Percentiles rank a stretch among this genome's conserved stretches.
phyloP scores from a whole-genome alignment of 208 protist species.

The Entamoeba moshkovskii region DNA sequence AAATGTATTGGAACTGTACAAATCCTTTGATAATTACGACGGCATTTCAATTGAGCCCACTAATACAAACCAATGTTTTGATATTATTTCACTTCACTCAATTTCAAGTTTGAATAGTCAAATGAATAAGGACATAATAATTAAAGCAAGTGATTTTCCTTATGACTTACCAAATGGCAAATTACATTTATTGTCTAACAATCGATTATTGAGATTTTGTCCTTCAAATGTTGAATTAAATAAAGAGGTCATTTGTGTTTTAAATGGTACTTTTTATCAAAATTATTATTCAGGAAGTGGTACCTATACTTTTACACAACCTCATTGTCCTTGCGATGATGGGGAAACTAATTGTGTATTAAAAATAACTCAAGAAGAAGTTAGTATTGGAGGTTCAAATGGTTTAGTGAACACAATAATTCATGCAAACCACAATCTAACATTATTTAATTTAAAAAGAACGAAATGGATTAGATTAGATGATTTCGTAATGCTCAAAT shows the following conservation, averaged over 20 bases:
- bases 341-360: neutral
- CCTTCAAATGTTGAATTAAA: neutral
- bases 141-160: neutral
- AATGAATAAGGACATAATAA: neutral
- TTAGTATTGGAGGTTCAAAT: too few species aligned
- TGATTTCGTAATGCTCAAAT: too few species aligned
- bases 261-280: neutral
- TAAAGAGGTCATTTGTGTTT: neutral
- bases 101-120: neutral
- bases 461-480: too few species aligned
- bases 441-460: too few species aligned
- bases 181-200: neutral
- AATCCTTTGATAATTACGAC: too few species aligned
- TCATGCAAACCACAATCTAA: too few species aligned
- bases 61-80: neutral
- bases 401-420: too few species aligned
- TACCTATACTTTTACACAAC: neutral
- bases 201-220: neutral
- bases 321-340: neutral
- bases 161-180: neutral
- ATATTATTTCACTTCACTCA: neutral
- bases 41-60: neutral
- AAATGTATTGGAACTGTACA: neutral
- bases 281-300: neutral
- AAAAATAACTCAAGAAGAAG: neutral